A percentile compares a stretch with the other conserved stretches of the same genome.
Evolutionary conservation across 2,329 filamentous ascomycete species (phyloP).

Genomic region (Fusarium subglutinans): DNA sequence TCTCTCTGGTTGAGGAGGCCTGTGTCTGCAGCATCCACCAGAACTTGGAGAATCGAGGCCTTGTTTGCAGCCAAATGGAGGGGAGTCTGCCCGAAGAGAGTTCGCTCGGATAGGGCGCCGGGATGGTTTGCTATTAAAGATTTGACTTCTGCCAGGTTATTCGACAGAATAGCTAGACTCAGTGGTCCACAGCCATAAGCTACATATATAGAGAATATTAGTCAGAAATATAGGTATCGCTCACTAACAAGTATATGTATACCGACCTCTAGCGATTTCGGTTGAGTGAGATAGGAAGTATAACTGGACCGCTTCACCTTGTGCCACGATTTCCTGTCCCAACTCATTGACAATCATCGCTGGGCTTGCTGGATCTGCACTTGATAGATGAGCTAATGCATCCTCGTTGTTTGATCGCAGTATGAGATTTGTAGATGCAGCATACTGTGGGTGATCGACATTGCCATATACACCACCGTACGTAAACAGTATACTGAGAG

Average conservation of each 20-base stretch:
- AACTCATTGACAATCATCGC: too few species aligned
- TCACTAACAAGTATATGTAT: too few species aligned
- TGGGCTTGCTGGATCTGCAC: too few species aligned
- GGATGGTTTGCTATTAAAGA: fast-evolving
- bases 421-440: not conserved
- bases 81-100: not conserved
- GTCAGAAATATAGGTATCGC: too few species aligned
- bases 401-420: not conserved
- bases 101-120: not conserved
- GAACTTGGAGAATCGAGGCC: not conserved
- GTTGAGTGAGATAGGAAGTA: not conserved
- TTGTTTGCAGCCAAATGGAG: not conserved
- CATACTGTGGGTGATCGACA: not conserved
- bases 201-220: too few species aligned
- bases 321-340: too few species aligned
- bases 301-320: too few species aligned
- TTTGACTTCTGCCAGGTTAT: not conserved
- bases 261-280: not conserved
- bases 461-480: too few species aligned
- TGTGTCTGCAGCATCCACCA: not conserved
- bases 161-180: fast-evolving
- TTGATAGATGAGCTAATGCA: too few species aligned
- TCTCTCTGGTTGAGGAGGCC: not conserved
- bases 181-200: not conserved
- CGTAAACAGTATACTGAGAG: too few species aligned